phyloP scores from a whole-genome alignment of 169 alveolate genomes.

The Eimeria mitis region DNA sequence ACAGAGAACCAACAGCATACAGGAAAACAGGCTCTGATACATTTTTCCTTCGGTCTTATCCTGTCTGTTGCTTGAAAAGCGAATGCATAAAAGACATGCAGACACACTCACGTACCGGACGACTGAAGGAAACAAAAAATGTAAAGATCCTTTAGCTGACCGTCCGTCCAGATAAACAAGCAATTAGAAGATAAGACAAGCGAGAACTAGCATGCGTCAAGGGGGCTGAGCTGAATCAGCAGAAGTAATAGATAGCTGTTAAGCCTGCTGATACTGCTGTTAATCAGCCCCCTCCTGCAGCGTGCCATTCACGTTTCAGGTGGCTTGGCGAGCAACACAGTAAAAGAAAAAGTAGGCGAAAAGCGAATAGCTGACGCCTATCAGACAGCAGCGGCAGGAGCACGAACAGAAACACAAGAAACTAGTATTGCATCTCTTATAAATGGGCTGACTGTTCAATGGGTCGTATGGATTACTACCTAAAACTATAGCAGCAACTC shows the following conservation, averaged over 20 bases:
- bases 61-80: background rate
- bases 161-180: too few relatives aligned
- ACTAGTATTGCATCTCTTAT: background rate
- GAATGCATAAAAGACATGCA: background rate
- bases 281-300: background rate
- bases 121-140: background rate
- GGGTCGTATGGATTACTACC: constrained; percentile 27
- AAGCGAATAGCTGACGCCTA: background rate
- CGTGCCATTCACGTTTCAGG: background rate
- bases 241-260: background rate
- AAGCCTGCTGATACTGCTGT: background rate
- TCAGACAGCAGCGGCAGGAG: constrained; percentile 5
- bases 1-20: background rate
- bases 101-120: background rate
- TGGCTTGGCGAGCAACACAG: background rate
- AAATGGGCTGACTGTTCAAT: constrained; percentile 4
- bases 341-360: background rate
- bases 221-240: background rate
- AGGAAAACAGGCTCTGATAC: background rate
- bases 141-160: background rate
- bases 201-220: background rate
- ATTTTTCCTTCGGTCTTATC: too few relatives aligned
- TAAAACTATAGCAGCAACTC: constrained; percentile 38
- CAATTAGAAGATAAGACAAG: too few relatives aligned
- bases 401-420: background rate